Evolutionary conservation across 2,329 filamentous ascomycete genomes (phyloP).

Genomic region (Cladophialophora exuberans): DNA sequence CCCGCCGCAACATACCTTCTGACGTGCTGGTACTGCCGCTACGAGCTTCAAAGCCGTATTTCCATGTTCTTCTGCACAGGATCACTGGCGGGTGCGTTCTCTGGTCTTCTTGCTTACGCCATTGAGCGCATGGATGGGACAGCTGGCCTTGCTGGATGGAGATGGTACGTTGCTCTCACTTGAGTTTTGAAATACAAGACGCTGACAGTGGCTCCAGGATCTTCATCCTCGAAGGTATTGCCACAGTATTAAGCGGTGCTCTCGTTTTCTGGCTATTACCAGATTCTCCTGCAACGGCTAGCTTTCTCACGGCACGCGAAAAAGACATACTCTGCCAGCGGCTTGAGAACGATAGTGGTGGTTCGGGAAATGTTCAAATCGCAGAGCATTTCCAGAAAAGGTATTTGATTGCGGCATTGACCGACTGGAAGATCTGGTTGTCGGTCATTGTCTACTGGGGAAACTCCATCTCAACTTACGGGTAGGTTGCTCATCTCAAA

Average conservation of each 20-base stretch:
- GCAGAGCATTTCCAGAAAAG: constrained; percentile 31
- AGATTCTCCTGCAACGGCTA: constrained; percentile 49
- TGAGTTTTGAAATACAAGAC: constrained; percentile 15
- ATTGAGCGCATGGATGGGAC: constrained; percentile 57
- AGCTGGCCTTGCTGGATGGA: constrained; percentile 45
- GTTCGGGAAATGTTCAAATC: constrained; percentile 23
- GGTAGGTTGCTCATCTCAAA: neutral
- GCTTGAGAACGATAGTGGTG: constrained; percentile 36
- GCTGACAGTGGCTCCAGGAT: constrained; percentile 51
- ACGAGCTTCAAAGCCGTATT: constrained; percentile 47
- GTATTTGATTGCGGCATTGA: constrained; percentile 17
- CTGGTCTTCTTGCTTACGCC: constrained; percentile 54
- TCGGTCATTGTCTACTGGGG: constrained; percentile 29
- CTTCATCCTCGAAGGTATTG: constrained; percentile 53
- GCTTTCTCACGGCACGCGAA: constrained; percentile 46
- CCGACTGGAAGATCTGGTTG: constrained; percentile 29
- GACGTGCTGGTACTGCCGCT: constrained; percentile 47
- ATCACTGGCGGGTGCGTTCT: constrained; percentile 55
- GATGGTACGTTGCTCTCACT: constrained; percentile 50
- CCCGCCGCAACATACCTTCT: constrained; percentile 33
- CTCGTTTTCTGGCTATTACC: constrained; percentile 47
- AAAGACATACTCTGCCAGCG: constrained; percentile 42
- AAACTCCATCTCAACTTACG: neutral
- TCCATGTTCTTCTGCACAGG: constrained; percentile 50
- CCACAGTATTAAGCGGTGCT: constrained; percentile 47